Conservation (phyloP, 2,329 filamentous ascomycete species). For the Rosellinia necatrix region DNA sequence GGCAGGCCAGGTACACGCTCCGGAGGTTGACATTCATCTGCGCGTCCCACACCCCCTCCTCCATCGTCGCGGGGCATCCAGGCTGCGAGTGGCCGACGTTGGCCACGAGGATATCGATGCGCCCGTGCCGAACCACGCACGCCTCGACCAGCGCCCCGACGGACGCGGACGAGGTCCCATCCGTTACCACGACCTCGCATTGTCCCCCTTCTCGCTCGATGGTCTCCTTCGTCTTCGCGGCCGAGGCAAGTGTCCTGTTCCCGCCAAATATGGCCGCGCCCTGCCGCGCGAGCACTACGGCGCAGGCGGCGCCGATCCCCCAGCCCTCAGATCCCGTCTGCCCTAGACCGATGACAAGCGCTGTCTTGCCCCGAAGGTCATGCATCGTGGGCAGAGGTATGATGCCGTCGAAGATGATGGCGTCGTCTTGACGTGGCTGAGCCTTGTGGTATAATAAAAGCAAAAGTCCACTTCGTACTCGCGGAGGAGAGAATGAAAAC, state of each 20-base stretch:
- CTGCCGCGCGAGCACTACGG: conserved; percentile 18
- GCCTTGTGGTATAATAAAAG: no score
- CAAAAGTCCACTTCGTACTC: no score
- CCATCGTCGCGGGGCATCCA: conserved; percentile 20
- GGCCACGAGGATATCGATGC: conserved; percentile 20
- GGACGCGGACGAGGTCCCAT: conserved; percentile 19
- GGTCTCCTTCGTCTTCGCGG: conserved; percentile 6
- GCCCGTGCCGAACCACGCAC: conserved; percentile 12
- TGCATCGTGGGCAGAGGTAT: conserved; percentile 1
- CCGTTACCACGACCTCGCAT: conserved; percentile 14
- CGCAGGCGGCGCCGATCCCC: conserved; percentile 21
- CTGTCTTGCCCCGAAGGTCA: conserved; percentile 14
- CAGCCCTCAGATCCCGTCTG: conserved; percentile 11
- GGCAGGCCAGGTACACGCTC: conserved; percentile 57
- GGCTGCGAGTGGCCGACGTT: conserved; percentile 20
- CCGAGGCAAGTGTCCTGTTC: conserved; percentile 10
- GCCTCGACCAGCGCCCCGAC: conserved; percentile 11
- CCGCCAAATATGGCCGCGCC: conserved; percentile 19
- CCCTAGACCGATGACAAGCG: conserved; percentile 17
- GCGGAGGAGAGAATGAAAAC: background rate
- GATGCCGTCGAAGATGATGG: background rate
- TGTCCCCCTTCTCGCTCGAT: conserved; percentile 17
- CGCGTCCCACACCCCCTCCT: conserved; percentile 54
- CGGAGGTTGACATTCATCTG: conserved; percentile 62
- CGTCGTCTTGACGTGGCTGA: no score